These are phyloP conservation scores for Gracilaria gracilis DNA, from an alignment of 23 red algal species.

Conservation along the genomic window DNA sequence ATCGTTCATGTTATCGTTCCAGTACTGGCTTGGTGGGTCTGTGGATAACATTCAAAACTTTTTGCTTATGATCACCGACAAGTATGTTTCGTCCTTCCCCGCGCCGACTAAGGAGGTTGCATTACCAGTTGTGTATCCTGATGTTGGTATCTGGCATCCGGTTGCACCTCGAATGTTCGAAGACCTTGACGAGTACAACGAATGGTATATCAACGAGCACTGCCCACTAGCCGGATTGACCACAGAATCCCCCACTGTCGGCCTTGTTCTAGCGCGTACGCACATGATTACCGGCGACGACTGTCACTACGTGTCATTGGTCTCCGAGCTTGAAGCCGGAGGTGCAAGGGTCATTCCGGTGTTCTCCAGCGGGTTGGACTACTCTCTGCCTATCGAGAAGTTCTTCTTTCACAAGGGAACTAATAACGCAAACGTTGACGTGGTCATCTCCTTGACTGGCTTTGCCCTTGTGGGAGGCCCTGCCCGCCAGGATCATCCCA, in stretches of 20 bases:
- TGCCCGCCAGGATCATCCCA: slow-evolving; percentile 96
- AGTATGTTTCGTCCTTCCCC: slow-evolving; percentile 84
- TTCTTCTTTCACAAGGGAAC: slow-evolving; percentile 92
- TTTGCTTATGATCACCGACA: slow-evolving; percentile 95
- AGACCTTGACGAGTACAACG: slow-evolving; percentile 86
- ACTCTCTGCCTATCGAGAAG: slow-evolving; percentile 87
- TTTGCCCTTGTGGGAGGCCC: slow-evolving; percentile 99
- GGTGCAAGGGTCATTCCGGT: slow-evolving; percentile 95
- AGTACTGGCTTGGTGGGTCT: slow-evolving; percentile 98
- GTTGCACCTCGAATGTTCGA: slow-evolving; percentile 96
- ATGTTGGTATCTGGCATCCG: slow-evolving; percentile 99
- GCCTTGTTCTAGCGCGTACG: slow-evolving; percentile 89
- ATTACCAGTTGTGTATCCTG: slow-evolving; percentile 91
- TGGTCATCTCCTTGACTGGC: slow-evolving; percentile 93
- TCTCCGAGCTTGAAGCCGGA: slow-evolving; percentile 88
- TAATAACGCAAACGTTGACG: slow-evolving; percentile 82
- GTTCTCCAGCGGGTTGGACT: slow-evolving; percentile 97
- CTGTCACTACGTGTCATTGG: slow-evolving; percentile 99
- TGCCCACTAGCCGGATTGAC: slow-evolving; percentile 67
- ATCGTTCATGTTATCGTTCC: slow-evolving; percentile 97
- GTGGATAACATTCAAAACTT: slow-evolving; percentile 98
- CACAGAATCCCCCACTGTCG: slow-evolving; percentile 71
- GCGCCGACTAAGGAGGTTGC: slow-evolving; percentile 37
- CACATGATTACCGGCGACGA: slow-evolving; percentile 99
- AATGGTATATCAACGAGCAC: slow-evolving; percentile 96